Base-by-base conservation (phyloP, 129 eudicot species). In the Mikania micrantha region DNA sequence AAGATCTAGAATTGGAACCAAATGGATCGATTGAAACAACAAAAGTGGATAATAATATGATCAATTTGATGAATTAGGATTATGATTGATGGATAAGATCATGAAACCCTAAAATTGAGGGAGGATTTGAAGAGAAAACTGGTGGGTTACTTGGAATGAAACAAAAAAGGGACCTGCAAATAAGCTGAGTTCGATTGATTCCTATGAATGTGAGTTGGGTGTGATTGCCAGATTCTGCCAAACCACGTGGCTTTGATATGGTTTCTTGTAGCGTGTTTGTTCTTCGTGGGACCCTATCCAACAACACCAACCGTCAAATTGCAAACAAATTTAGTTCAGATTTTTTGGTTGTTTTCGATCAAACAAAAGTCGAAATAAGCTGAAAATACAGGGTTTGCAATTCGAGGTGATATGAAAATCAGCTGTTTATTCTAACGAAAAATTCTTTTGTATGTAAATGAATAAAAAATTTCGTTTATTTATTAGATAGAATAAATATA, bases 201-300 rank as follows among this genome's bases (percentile, higher is more conserved):
- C 62, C 60, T 60, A 72, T 45, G 76, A 60, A 48, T 29, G 44
- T 60, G 70, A 69, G 32, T 47, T 9, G 21, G 54, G 22, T 27
- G 19, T 3, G 34, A 38, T 19, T 57, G 58, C 38, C 19, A 56
- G 76, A 60, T 60, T 72, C 24, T 72, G 48, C 70, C 77, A 2
- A 72, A 60, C 77, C 77, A 72, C 77, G 77, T 73, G 77, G 40
- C 29, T 12, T 32, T 7, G n/a, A n/a, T n/a, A n/a, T n/a, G 31
- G 20, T 39, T 56, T 36, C 52, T 53, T 52, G 64, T 40, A 69
- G 22, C 20, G 19, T 56, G 47, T 31, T 49, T 32, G n/a, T 34
- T 52, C n/a, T 52, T 52, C 4, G 62, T 6, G 49, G 73, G 63
- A 15, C 29, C 60, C 32, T 11, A 28, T 17, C 31, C n/a, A 36